phyloP scores from a whole-genome alignment of 192 early-diverging fungal species.

The Coemansia erecta region DNA sequence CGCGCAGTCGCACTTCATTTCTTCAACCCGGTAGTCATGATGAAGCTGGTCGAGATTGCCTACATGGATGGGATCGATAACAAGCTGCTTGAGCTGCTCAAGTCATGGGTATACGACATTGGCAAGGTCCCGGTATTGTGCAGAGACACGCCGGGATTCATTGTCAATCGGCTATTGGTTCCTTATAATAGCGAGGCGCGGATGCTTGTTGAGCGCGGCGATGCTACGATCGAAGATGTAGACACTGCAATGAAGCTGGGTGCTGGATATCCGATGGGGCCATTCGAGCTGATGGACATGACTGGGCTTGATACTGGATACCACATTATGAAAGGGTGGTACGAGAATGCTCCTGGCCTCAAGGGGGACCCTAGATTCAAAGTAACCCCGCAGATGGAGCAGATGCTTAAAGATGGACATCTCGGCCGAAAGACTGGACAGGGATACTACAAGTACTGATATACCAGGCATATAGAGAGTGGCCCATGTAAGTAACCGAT shows the following conservation, averaged over 20 bases:
- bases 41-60: constrained; percentile 67
- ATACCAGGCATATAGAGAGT: too few relatives aligned
- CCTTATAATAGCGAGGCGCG: constrained; percentile 64
- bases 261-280: constrained; percentile 96
- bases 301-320: constrained; percentile 67
- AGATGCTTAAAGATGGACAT: constrained; percentile 62
- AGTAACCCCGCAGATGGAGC: constrained; percentile 59
- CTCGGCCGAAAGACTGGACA: constrained; percentile 77
- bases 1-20: constrained; percentile 61
- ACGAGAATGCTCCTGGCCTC: constrained; percentile 68
- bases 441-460: constrained; percentile 56
- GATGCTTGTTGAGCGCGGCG: constrained; percentile 64
- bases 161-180: constrained; percentile 66
- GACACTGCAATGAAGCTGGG: constrained; percentile 90
- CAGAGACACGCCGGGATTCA: constrained; percentile 64
- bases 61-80: constrained; percentile 40
- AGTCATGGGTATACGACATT: constrained; percentile 47
- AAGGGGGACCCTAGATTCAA: constrained; percentile 61
- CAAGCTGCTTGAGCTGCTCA: constrained; percentile 42
- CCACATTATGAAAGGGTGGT: constrained; percentile 82
- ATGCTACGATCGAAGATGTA: constrained; percentile 61
- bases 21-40: constrained; percentile 67
- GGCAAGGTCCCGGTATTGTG: constrained; percentile 63
- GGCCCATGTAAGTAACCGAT: background rate
- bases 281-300: constrained; percentile 33